Base-by-base conservation (phyloP, 345 rosid species). In the Eucalyptus rudis region DNA sequence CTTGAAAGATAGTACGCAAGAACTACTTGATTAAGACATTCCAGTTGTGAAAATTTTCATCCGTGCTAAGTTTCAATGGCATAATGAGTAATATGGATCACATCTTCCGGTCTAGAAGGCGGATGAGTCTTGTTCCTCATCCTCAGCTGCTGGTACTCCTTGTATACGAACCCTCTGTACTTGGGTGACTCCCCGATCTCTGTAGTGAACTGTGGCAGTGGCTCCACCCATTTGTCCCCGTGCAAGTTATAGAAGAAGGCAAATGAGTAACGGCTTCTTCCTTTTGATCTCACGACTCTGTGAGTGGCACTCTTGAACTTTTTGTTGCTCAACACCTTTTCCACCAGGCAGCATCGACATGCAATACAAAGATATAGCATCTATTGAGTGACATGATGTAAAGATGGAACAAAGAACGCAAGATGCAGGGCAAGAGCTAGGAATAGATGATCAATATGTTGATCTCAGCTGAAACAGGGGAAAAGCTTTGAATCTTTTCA, bases 221-320 rank as follows among this genome's bases (percentile, higher is more conserved):
- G 95, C 49, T 95, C 91, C 43, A 94, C 92, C 95, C 94, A 90
- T 25, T 94, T 94, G 16, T 92, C 95, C 14, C 94, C 94, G 1
- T 93, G 91, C 92, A 93, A 86, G 88, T 91, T 93, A 64, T 92
- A 91, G 91, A 93, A 94, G 94, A 93, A 93, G 24, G 92, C 94
- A 85, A 90, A 92, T 22, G 96, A 94, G 87, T 90, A 33, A 17
- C 97, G 87, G 86, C 91, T 90, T 64, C 54, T 90, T 29, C 90
- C 94, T 86, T 64, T 29, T 4, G 93, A 89, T 66, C 95, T 93
- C 92, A 94, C 90, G 89, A 95, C 96, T 31, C 94, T 89, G 89
- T 93, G 95, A 5, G 92, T 93, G 59, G 94, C 93, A 86, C 96
- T 95, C 89, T 91, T 93, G 91, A 94, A 92, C 71, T 92, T 93